phyloP scores from a whole-genome alignment of 2,329 filamentous ascomycete species.

The Fusarium sp. region DNA sequence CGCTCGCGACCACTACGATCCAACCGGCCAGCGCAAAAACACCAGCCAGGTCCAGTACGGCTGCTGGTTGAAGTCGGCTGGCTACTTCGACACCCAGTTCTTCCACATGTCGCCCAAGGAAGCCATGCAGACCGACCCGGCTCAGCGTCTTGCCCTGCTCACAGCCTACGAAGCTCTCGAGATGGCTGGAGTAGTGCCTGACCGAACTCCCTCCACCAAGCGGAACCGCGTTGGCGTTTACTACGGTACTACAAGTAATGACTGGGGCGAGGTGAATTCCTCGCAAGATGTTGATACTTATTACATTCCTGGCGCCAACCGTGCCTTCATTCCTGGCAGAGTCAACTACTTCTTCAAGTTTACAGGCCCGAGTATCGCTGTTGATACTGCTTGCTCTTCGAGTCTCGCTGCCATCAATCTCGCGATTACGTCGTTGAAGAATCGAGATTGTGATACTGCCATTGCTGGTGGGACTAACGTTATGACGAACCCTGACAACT shows the following conservation, averaged over 20 bases:
- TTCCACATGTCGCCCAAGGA: constrained; percentile 8
- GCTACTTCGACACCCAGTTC: constrained; percentile 5
- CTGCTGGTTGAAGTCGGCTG: too few species aligned
- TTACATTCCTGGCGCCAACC: not conserved
- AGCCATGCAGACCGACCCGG: constrained; percentile 4
- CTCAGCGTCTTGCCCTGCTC: constrained; percentile 1
- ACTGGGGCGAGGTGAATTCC: constrained; percentile 3
- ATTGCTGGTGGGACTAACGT: constrained; percentile 5
- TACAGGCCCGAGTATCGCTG: constrained; percentile 1
- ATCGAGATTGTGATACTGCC: constrained; percentile 4
- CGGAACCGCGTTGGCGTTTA: not conserved
- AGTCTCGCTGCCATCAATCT: constrained; percentile 1
- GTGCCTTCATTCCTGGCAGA: constrained; percentile 4
- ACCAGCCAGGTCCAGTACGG: too few species aligned
- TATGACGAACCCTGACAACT: constrained; percentile 4
- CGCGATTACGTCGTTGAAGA: constrained; percentile 2
- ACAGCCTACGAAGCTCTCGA: not conserved
- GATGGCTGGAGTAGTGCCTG: constrained; percentile 4
- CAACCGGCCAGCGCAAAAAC: too few species aligned
- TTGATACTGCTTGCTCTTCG: constrained; percentile 8
- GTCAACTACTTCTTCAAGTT: constrained; percentile 5
- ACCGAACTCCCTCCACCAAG: not conserved
- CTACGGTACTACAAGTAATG: not conserved
- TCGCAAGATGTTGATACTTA: constrained; percentile 1
- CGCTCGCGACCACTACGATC: too few species aligned